phyloP scores from a whole-genome alignment of 116 monocot species.

The Posidonia oceanica region DNA sequence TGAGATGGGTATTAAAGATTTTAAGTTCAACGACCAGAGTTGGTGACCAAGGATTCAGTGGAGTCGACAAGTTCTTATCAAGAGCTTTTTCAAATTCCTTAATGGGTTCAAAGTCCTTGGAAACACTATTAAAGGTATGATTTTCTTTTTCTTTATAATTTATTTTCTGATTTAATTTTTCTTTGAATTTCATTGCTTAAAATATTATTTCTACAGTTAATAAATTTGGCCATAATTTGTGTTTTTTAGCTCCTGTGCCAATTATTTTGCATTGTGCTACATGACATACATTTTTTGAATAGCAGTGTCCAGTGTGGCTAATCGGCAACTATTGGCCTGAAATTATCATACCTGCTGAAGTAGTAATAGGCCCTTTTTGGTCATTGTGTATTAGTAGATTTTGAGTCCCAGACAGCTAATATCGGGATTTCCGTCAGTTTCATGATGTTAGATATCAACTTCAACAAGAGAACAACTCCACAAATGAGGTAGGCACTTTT shows the following conservation, averaged over 20 bases:
- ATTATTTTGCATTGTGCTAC: background rate
- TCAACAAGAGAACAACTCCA: constrained; percentile 24
- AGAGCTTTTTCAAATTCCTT: background rate
- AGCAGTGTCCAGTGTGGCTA: too few relatives aligned
- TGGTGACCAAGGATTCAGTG: background rate
- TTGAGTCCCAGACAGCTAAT: constrained; percentile 26
- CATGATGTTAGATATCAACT: constrained; percentile 49
- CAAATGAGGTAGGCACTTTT: constrained; percentile 29
- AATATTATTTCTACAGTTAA: background rate
- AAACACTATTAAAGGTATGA: background rate
- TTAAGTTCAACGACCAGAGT: background rate
- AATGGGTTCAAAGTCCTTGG: background rate
- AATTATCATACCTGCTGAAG: background rate
- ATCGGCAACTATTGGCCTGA: background rate
- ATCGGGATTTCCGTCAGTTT: constrained; percentile 23
- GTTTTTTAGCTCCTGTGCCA: background rate
- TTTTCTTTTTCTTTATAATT: background rate
- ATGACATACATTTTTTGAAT: background rate
- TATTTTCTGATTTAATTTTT: background rate
- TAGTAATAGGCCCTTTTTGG: constrained; percentile 3
- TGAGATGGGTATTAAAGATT: background rate
- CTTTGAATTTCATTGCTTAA: background rate
- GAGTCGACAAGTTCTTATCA: background rate
- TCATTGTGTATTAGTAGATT: constrained; percentile 22
- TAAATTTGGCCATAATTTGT: background rate